Evolutionary conservation across 257 asterid species (phyloP).

Genomic region (Plantago elongata): DNA sequence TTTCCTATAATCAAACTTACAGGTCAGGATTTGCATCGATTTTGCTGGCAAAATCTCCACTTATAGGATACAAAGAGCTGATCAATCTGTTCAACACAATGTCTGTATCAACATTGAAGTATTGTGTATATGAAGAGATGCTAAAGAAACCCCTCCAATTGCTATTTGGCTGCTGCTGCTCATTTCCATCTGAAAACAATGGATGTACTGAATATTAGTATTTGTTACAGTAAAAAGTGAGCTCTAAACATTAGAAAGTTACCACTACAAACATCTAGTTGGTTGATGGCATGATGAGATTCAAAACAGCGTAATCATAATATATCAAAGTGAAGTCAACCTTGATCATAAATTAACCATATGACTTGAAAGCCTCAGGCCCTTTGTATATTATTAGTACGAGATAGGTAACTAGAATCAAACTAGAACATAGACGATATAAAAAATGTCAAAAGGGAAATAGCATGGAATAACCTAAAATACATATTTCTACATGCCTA

Average conservation of each 20-base stretch:
- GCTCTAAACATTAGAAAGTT: neutral
- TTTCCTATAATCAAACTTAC: constrained; percentile 47
- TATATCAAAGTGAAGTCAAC: constrained; percentile 10
- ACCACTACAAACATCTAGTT: neutral
- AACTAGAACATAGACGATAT: too few species aligned
- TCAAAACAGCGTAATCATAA: neutral
- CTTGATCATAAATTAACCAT: constrained; percentile 1
- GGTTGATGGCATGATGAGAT: too few species aligned
- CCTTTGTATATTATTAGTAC: too few species aligned
- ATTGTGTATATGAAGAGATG: constrained; percentile 77
- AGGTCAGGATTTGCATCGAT: constrained; percentile 96
- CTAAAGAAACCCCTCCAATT: constrained; percentile 80
- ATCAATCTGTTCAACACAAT: constrained; percentile 81
- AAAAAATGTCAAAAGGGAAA: too few species aligned
- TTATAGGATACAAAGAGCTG: constrained; percentile 74
- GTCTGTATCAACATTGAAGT: constrained; percentile 91
- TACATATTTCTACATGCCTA: too few species aligned
- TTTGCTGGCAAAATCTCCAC: constrained; percentile 83
- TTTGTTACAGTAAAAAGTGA: constrained; percentile 15
- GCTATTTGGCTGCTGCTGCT: constrained; percentile 54
- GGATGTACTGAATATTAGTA: constrained; percentile 15
- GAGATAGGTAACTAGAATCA: too few species aligned
- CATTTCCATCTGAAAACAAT: constrained; percentile 59
- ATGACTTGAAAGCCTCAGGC: neutral
- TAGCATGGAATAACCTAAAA: too few species aligned